Evolutionary conservation across 2,329 filamentous ascomycete genomes (phyloP).

Genomic region (Epichloe festucae): DNA sequence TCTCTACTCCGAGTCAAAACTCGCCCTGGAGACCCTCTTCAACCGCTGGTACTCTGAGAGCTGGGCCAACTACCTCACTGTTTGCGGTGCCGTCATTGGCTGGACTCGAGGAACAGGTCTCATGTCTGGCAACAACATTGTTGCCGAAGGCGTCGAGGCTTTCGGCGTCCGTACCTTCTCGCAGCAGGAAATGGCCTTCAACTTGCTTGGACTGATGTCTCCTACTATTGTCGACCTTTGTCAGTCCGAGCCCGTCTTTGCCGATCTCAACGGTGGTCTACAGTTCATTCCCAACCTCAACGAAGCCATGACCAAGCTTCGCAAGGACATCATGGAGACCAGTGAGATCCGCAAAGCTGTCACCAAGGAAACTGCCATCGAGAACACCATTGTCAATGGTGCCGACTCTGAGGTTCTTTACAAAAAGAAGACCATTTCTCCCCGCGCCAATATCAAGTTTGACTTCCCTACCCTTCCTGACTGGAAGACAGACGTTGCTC

Average conservation of each 20-base stretch:
- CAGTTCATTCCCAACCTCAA: slow-evolving; percentile 97
- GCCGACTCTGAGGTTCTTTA: slow-evolving; percentile 85
- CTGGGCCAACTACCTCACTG: slow-evolving; percentile 95
- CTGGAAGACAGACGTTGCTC: slow-evolving; percentile 83
- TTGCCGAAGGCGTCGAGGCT: slow-evolving; percentile 91
- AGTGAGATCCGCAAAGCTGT: slow-evolving; percentile 89
- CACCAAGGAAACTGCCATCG: slow-evolving; percentile 87
- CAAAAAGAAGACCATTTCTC: slow-evolving; percentile 87
- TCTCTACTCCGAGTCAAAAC: slow-evolving; percentile 96
- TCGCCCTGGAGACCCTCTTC: slow-evolving; percentile 93
- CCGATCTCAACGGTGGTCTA: slow-evolving; percentile 91
- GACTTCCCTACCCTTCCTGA: slow-evolving; percentile 84
- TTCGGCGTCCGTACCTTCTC: slow-evolving; percentile 97
- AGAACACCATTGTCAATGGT: slow-evolving; percentile 95
- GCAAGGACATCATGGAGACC: slow-evolving; percentile 89
- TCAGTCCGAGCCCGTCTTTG: slow-evolving; percentile 90
- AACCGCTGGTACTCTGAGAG: slow-evolving; percentile 97
- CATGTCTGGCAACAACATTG: slow-evolving; percentile 96
- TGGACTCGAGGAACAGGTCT: slow-evolving; percentile 98
- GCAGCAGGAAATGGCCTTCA: slow-evolving; percentile 99
- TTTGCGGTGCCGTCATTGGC: slow-evolving; percentile 95
- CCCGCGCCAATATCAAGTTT: slow-evolving; percentile 95
- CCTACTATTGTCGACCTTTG: slow-evolving; percentile 89
- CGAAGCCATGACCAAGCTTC: slow-evolving; percentile 81
- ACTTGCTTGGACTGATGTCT: slow-evolving; percentile 90